Base-by-base conservation (phyloP, 805 yeast genomes). In the Lipomyces yamadae region DNA sequence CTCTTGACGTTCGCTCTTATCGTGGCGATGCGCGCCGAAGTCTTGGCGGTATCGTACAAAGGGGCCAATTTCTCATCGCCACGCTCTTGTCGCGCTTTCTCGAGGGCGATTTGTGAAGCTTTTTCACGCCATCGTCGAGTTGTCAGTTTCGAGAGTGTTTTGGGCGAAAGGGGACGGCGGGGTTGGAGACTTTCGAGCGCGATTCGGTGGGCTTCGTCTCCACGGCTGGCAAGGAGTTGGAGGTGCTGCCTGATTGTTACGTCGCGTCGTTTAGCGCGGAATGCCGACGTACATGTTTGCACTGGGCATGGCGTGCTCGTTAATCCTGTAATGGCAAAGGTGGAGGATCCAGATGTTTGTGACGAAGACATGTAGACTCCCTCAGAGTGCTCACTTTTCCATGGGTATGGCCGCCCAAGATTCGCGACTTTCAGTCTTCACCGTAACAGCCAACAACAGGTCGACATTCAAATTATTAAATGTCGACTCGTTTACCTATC, bases 191-290 rank as follows among this genome's bases (percentile, higher is more conserved):
- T 30, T 11, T 29, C 59, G 34, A 56, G 59, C 5, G 59, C 59
- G 30, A 35, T 10, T 15, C 18, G 6, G 59, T 56, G 59, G 29
- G 59, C 37, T 35, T 29, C 56, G 24, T 39, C 48, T 3, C 59
- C 59, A 11, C 59, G 59, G 48, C 37, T 32, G 15, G 59, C 59
- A 13, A 56, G 24, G 29, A 56, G 42, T 11, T 32, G 59, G 37
- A 56, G 59, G 18, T 56, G 59, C 59, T 56, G 59, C 15, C 37
- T 56, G 37, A 56, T 56, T 29, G 59, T 56, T 29, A 56, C 59
- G 24, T 56, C 59, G 10, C 59, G 59, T 35, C 59, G 59, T 32
- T 56, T 56, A 13, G 59, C 59, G 10, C 59, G 59, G 15, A 56
- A 56, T 24, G 34, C 18, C 3, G 59, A 56, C 37, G 59, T 10